A percentile compares a stretch with the other conserved stretches of the same genome.
These are phyloP conservation scores for Agaricus subrufescens DNA, from an alignment of 768 basidiomycete genomes.

Conservation along the genomic window DNA sequence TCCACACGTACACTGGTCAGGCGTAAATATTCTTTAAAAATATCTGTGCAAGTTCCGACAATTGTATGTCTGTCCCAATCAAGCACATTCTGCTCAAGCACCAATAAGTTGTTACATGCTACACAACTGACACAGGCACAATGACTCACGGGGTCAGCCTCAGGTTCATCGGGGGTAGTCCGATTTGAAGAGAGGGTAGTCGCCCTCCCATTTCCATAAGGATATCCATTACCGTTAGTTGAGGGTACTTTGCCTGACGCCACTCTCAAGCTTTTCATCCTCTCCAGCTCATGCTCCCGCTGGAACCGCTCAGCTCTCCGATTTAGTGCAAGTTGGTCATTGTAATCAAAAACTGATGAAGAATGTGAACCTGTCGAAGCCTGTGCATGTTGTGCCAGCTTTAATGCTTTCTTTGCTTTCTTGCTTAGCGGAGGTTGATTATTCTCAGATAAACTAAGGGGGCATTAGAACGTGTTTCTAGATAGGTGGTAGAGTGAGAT, in stretches of 20 bases:
- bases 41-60: constrained; percentile 81
- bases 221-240: constrained; percentile 41
- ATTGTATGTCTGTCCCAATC: constrained; percentile 97
- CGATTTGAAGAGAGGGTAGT: constrained; percentile 8
- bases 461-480: neutral
- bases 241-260: constrained; percentile 36
- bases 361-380: constrained; percentile 23
- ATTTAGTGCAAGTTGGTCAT: constrained; percentile 66
- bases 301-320: constrained; percentile 87
- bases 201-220: constrained; percentile 23
- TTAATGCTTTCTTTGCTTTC: constrained; percentile 55
- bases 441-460: constrained; percentile 17
- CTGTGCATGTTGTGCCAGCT: constrained; percentile 37
- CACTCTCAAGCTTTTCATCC: constrained; percentile 47
- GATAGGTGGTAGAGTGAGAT: constrained; percentile 26
- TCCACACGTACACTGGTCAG: constrained; percentile 69
- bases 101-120: neutral
- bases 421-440: constrained; percentile 34
- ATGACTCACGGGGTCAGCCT: constrained; percentile 61
- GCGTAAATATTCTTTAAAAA: constrained; percentile 96
- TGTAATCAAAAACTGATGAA: constrained; percentile 38
- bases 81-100: constrained; percentile 71
- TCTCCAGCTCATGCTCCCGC: constrained; percentile 84
- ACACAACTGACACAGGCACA: neutral
- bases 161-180: constrained; percentile 57